Conservation (phyloP, 169 alveolate genomes). For the Plasmodium relictum region DNA sequence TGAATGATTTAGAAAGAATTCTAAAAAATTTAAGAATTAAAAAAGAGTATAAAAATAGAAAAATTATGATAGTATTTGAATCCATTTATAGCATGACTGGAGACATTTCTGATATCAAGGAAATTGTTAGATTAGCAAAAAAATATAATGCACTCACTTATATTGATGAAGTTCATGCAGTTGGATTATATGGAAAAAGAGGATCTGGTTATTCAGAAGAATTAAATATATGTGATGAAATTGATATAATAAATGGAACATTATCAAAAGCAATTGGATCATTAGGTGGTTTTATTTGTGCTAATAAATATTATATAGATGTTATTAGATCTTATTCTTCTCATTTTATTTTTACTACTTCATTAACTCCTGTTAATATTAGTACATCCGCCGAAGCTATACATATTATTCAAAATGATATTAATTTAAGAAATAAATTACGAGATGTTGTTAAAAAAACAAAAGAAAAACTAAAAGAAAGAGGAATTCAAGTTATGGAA, state of each 20-base stretch:
- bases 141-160: conserved; percentile 88
- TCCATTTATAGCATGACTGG: conserved; percentile 93
- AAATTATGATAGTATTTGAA: conserved; percentile 90
- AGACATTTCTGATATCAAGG: conserved; percentile 84
- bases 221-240: conserved; percentile 79
- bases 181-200: conserved; percentile 91
- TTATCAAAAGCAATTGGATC: conserved; percentile 92
- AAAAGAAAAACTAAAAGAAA: conserved; percentile 79
- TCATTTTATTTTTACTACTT: conserved; percentile 91
- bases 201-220: conserved; percentile 92
- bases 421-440: conserved; percentile 77
- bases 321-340: conserved; percentile 90
- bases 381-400: conserved; percentile 89
- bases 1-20: conserved; percentile 81
- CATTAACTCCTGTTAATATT: conserved; percentile 90
- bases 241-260: conserved; percentile 91
- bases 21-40: conserved; percentile 78
- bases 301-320: conserved; percentile 81
- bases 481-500: conserved; percentile 83
- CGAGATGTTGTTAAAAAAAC: conserved; percentile 82
- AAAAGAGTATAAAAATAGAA: conserved; percentile 70
- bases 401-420: conserved; percentile 72
- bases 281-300: conserved; percentile 93
- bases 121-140: conserved; percentile 86
- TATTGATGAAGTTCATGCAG: conserved; percentile 94